Conservation (phyloP, 2,329 filamentous ascomycete genomes). For the Hymenoscyphus fructigenus region DNA sequence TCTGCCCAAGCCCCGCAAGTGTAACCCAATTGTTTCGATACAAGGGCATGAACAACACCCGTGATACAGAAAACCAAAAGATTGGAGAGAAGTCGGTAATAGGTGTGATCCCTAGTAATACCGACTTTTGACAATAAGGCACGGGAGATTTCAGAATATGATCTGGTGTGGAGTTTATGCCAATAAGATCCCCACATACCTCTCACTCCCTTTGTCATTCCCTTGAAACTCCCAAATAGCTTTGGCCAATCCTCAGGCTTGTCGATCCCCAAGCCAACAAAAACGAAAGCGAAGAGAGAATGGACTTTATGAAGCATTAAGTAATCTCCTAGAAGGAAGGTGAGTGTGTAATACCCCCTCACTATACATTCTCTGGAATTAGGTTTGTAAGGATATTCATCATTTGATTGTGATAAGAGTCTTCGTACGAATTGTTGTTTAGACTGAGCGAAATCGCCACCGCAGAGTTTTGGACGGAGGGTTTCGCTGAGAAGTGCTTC, state of each 20-base stretch:
- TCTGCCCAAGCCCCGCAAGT: neutral
- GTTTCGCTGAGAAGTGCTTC: neutral
- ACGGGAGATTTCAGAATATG: neutral
- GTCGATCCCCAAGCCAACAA: neutral
- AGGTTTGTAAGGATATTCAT: neutral
- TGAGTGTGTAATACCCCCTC: neutral
- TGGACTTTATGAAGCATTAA: neutral
- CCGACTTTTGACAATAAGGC: neutral
- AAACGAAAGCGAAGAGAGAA: neutral
- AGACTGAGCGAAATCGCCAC: neutral
- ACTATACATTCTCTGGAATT: neutral
- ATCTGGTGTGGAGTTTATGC: slow-evolving; percentile 2
- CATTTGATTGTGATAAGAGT: neutral
- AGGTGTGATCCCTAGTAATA: neutral
- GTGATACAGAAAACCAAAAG: neutral
- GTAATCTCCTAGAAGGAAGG: neutral
- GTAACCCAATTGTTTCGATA: neutral
- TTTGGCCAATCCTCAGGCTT: neutral
- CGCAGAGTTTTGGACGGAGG: neutral
- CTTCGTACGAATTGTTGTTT: neutral
- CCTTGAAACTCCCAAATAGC: neutral
- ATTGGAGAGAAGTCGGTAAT: neutral
- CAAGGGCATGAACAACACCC: neutral
- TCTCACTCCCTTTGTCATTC: neutral
- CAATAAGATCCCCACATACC: neutral